Percentiles rank a stretch among this genome's conserved stretches.
Conservation (phyloP, 768 basidiomycete species). For the Pleurotus sapidus region DNA sequence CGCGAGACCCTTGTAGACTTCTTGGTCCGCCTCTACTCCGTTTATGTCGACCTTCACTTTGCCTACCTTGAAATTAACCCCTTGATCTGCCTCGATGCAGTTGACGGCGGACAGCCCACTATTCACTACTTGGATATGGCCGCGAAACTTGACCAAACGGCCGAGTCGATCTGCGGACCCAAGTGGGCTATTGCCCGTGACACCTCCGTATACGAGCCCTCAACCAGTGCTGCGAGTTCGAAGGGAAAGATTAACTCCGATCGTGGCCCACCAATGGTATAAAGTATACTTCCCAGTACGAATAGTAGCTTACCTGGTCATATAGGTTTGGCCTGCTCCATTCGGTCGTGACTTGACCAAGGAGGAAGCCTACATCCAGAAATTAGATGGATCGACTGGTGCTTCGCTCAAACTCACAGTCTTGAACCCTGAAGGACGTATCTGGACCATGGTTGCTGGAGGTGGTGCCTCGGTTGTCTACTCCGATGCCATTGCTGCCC, state of each 20-base stretch:
- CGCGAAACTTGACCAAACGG: constrained; percentile 98
- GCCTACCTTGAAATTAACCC: constrained; percentile 99
- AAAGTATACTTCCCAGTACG: constrained; percentile 14
- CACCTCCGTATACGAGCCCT: constrained; percentile 65
- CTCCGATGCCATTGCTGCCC: constrained; percentile 82
- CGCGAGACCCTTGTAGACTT: constrained; percentile 94
- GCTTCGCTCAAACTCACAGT: constrained; percentile 98
- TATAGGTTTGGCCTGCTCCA: constrained; percentile 80
- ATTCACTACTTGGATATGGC: constrained; percentile 99
- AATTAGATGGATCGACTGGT: constrained; percentile 95
- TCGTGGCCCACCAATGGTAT: constrained; percentile 94
- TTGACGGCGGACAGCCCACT: constrained; percentile 58
- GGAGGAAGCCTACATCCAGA: constrained; percentile 99
- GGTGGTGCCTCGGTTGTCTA: constrained; percentile 77
- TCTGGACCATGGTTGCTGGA: constrained; percentile 99
- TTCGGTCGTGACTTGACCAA: constrained; percentile 98
- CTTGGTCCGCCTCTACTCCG: constrained; percentile 90
- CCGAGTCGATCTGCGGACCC: constrained; percentile 95
- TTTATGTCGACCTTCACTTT: constrained; percentile 98
- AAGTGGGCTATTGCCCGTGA: constrained; percentile 99
- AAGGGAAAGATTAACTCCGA: constrained; percentile 72
- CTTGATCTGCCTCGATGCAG: constrained; percentile 87
- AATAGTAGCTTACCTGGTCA: no score
- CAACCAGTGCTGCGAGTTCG: constrained; percentile 36
- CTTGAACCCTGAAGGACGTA: constrained; percentile 88